These are phyloP conservation scores for Carex myosuroides DNA, from an alignment of 176 grass and related monocot species.

Conservation along the genomic window DNA sequence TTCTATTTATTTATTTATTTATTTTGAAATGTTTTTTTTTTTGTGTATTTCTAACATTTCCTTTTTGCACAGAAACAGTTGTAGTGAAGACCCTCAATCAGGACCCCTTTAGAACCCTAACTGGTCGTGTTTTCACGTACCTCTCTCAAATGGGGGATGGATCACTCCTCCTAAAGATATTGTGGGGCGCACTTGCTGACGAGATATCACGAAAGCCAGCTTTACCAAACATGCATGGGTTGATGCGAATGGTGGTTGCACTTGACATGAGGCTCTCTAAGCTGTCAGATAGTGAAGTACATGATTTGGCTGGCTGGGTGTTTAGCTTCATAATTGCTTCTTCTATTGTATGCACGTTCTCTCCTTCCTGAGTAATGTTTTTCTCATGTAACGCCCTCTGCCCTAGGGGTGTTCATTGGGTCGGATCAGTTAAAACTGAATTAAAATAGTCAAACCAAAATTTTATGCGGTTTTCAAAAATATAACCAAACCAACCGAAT, in stretches of 20 bases:
- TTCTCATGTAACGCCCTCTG: background rate
- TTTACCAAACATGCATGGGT: constrained; percentile 48
- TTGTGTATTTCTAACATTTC: background rate
- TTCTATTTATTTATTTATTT: background rate
- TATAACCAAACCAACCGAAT: no score
- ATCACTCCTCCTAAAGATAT: constrained; percentile 61
- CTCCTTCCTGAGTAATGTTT: constrained; percentile 16
- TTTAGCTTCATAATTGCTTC: constrained; percentile 56
- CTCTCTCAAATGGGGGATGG: constrained; percentile 80
- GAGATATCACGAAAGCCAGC: constrained; percentile 52
- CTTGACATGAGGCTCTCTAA: constrained; percentile 60
- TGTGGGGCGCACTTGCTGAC: constrained; percentile 48
- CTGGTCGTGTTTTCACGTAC: constrained; percentile 37
- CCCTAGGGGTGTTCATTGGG: no score
- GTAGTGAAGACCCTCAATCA: constrained; percentile 20
- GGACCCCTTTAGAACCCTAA: constrained; percentile 43
- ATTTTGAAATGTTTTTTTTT: background rate
- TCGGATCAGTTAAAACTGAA: no score
- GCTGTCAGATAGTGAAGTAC: constrained; percentile 42
- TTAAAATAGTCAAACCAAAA: no score
- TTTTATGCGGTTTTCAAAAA: no score
- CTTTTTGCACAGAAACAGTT: constrained; percentile 10
- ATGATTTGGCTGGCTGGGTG: constrained; percentile 39
- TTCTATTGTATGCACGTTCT: constrained; percentile 54
- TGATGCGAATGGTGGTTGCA: constrained; percentile 60